Percentiles rank a stretch among this genome's conserved stretches.
Conservation (phyloP, 257 asterid species). For the Perilla frutescens region DNA sequence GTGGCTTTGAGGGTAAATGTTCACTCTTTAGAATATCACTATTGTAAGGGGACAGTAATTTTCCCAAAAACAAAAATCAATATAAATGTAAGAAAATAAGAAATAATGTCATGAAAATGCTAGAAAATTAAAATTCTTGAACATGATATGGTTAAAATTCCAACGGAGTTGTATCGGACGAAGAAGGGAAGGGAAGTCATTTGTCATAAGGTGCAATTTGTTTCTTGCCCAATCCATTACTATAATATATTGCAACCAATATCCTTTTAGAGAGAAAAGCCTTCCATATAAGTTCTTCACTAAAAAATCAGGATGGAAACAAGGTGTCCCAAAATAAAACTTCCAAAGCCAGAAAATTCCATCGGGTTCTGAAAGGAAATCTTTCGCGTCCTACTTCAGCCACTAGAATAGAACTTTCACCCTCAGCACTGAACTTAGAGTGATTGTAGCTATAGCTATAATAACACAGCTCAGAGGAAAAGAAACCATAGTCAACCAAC, state of each 20-base stretch:
- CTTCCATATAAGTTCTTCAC: constrained; percentile 2
- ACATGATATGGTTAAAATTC: background rate
- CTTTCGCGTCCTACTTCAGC: constrained; percentile 18
- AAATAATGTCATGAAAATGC: background rate
- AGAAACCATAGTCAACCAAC: background rate
- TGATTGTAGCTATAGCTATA: background rate
- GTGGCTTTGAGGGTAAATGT: constrained; percentile 13
- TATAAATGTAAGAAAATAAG: background rate
- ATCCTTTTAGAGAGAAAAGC: background rate
- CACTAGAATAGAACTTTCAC: constrained; percentile 3
- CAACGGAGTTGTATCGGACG: constrained; percentile 3
- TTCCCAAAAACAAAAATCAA: background rate
- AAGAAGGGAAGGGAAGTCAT: background rate
- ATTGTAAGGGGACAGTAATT: background rate
- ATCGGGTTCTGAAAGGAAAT: background rate
- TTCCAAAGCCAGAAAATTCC: background rate
- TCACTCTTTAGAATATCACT: constrained; percentile 17
- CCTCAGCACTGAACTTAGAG: constrained; percentile 16
- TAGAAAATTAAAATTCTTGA: background rate
- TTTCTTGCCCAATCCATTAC: constrained; percentile 6
- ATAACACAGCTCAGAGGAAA: background rate
- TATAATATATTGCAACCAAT: background rate
- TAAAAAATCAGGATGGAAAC: background rate
- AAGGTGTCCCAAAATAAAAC: background rate
- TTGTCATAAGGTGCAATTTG: background rate